phyloP scores from a whole-genome alignment of 352 stramenopile species.

The Phytophthora podocarpi region DNA sequence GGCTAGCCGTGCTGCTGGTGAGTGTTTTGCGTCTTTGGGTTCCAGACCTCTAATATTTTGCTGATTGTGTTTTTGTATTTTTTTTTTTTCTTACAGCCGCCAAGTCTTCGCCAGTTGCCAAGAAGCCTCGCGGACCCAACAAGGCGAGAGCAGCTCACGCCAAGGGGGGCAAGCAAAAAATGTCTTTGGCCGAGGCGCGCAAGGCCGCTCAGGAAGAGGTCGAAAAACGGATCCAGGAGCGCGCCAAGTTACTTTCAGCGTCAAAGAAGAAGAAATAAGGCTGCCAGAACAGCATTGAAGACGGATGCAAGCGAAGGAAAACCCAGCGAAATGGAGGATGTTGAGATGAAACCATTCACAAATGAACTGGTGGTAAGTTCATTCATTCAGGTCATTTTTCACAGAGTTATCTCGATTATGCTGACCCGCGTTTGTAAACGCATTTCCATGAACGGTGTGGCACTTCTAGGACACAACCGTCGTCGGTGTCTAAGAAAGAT shows the following conservation, averaged over 20 bases:
- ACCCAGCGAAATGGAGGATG: too few relatives aligned
- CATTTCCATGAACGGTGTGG: too few relatives aligned
- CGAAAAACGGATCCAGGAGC: slow-evolving; percentile 68
- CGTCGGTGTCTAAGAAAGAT: too few relatives aligned
- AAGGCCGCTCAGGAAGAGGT: slow-evolving; percentile 78
- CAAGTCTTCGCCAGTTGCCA: slow-evolving; percentile 47
- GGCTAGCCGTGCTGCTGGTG: slow-evolving; percentile 35
- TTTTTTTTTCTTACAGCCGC: slow-evolving; percentile 25
- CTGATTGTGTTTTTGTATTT: slow-evolving; percentile 32
- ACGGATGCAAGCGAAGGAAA: neutral
- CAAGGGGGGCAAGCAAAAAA: slow-evolving; percentile 43
- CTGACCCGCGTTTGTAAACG: too few relatives aligned
- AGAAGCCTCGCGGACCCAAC: slow-evolving; percentile 52
- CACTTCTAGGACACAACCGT: too few relatives aligned
- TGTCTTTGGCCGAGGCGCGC: slow-evolving; percentile 65
- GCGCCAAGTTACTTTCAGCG: slow-evolving; percentile 52
- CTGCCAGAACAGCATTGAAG: neutral
- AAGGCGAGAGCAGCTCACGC: slow-evolving; percentile 32
- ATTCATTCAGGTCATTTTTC: too few relatives aligned
- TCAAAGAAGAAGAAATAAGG: slow-evolving; percentile 76
- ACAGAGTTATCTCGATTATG: too few relatives aligned
- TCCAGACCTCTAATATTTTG: slow-evolving; percentile 21
- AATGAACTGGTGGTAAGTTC: too few relatives aligned
- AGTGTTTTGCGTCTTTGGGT: slow-evolving; percentile 24
- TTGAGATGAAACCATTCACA: too few relatives aligned